Evolutionary conservation across 805 yeast species (phyloP), one percentile per base, ranked within the genome.

Genomic region (Wickerhamiella shivajii): DNA sequence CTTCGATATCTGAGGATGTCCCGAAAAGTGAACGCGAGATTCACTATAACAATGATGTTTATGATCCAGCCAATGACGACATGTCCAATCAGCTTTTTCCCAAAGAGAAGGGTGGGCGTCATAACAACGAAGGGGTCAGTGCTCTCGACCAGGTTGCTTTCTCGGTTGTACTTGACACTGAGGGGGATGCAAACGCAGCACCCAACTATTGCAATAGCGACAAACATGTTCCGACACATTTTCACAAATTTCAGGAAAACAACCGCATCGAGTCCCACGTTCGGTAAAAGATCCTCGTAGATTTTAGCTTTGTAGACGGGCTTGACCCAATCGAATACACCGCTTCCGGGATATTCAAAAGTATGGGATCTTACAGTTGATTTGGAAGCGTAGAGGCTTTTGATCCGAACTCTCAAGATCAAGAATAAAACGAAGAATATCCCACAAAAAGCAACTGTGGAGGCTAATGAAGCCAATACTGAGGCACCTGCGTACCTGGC

Each of bases 241-340:
- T 37, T 40, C 16, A 47, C 36, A 25, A 53, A 53, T 15, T 50
- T 43, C 18, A 59, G 33, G 31, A 44, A 53, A 1, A 56, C 41
- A 2, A 49, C 52, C 9, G 60, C 58, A 31, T 59, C 63, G 6
- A 59, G 42, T 1, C 63, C 63, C 6, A 50, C 35, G n/a, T 39
- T 31, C 5, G 43, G 44, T 3, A 47, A 32, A 10, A 53, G 32
- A n/a, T 48, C 51, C 1, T 35, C 37, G 18, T 52, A 56, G 9
- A 25, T 22, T 5, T 33, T 31, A 6, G 42, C 27, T 2, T 22
- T 18, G 34, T 42, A 44, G 11, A 51, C 36, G 19, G 33, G 39
- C 21, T 20, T 23, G 11, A 55, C 31, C 54, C 60, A 55, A 5
- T 22, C 20, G 17, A 49, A 24, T 3, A 46, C 38, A 11, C 40